These are phyloP conservation scores for Rhododendron williamsianum DNA, from an alignment of 148 eudicot species.

Conservation along the genomic window DNA sequence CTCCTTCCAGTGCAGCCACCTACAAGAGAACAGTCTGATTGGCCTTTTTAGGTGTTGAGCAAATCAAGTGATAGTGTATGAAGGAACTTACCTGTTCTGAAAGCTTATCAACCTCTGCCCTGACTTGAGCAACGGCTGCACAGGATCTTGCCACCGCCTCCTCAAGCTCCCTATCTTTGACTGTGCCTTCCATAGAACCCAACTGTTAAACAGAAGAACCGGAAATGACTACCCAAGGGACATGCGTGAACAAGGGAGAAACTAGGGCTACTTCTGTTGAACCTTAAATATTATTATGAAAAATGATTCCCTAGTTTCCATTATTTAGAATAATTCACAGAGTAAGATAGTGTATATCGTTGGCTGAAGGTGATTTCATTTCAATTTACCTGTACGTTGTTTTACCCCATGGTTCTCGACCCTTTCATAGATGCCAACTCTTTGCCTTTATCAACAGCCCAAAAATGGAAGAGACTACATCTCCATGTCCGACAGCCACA, in stretches of 20 bases:
- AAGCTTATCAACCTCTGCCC: slow-evolving; percentile 66
- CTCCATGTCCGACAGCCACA: neutral
- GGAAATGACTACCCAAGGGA: neutral
- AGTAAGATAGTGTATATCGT: neutral
- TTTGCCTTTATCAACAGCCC: neutral
- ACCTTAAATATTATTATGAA: neutral
- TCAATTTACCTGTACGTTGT: neutral
- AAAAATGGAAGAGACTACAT: neutral
- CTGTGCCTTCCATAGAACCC: slow-evolving; percentile 24
- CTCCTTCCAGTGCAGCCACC: slow-evolving; percentile 59
- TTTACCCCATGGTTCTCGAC: neutral
- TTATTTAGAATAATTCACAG: neutral
- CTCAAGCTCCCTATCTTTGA: slow-evolving; percentile 43
- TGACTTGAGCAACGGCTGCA: slow-evolving; percentile 59
- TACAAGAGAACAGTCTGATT: slow-evolving; percentile 18
- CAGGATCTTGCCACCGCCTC: slow-evolving; percentile 44
- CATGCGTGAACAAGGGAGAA: neutral
- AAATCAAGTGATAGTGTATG: neutral
- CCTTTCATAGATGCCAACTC: neutral
- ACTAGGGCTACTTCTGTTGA: neutral
- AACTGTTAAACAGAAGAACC: slow-evolving; percentile 1
- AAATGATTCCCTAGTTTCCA: neutral
- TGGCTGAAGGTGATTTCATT: neutral
- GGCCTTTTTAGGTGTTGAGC: neutral
- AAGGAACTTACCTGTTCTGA: slow-evolving; percentile 48